A percentile compares a stretch with the other conserved stretches of the same genome.
These are phyloP conservation scores for Tritrichomonas foetus DNA, from an alignment of 208 protist species.

Conservation along the genomic window DNA sequence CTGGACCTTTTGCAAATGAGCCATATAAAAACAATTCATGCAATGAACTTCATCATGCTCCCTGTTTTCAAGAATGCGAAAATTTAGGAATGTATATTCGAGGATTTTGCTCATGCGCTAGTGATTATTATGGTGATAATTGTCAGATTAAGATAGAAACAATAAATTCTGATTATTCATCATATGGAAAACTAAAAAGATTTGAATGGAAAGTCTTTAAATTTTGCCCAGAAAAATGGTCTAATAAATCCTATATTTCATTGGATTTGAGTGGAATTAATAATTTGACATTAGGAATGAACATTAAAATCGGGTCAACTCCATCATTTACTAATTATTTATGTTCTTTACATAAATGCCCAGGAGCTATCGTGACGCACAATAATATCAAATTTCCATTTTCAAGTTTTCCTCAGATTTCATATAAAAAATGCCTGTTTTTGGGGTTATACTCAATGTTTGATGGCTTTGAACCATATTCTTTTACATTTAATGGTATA, in stretches of 20 bases:
- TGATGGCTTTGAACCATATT: no score
- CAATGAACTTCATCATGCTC: not conserved
- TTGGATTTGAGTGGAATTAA: not conserved
- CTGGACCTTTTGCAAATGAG: not conserved
- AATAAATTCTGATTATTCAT: not conserved
- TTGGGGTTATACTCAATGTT: no score
- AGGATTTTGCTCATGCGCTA: not conserved
- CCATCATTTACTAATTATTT: not conserved
- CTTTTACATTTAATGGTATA: no score
- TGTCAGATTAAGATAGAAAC: not conserved
- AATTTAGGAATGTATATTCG: not conserved
- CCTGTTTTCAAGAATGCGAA: not conserved
- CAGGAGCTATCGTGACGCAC: no score
- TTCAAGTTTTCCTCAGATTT: no score
- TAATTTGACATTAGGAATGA: not conserved
- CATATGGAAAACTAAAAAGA: not conserved
- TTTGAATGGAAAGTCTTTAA: not conserved
- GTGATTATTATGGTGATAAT: not conserved
- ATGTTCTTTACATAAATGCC: not conserved
- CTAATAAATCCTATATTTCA: not conserved
- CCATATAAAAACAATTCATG: not conserved
- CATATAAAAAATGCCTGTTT: no score
- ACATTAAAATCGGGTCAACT: not conserved
- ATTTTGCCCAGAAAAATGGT: not conserved
- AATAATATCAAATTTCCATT: no score